Evolutionary conservation across 805 yeast species (phyloP).

Genomic region (Spathaspora boniae): DNA sequence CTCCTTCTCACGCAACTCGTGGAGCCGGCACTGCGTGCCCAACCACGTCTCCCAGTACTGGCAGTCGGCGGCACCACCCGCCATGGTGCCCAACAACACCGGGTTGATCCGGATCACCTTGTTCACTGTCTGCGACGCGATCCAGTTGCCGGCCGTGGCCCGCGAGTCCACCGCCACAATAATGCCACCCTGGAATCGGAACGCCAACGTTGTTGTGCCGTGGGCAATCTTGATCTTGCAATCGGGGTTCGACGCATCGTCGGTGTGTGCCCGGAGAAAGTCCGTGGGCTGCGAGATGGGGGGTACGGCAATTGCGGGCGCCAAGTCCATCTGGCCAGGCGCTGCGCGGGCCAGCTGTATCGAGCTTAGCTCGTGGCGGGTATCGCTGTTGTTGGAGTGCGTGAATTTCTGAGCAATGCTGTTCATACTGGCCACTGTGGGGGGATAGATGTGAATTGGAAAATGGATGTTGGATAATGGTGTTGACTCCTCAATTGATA

Average conservation of each 20-base stretch:
- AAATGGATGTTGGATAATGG: not conserved
- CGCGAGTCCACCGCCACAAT: constrained; percentile 96
- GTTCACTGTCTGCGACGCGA: constrained; percentile 96
- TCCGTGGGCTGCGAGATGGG: constrained; percentile 88
- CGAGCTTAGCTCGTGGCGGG: constrained; percentile 25
- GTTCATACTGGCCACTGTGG: constrained; percentile 27
- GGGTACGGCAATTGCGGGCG: constrained; percentile 70
- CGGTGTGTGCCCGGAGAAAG: constrained; percentile 96
- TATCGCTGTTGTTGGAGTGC: constrained; percentile 24
- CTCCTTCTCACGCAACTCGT: constrained; percentile 91
- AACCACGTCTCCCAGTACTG: constrained; percentile 99
- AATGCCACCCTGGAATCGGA: constrained; percentile 93
- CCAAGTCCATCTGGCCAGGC: constrained; percentile 28
- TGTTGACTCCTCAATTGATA: constrained; percentile 4
- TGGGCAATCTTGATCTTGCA: constrained; percentile 95
- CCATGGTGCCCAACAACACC: constrained; percentile 93
- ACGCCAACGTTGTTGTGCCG: constrained; percentile 98
- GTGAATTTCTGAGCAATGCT: constrained; percentile 36
- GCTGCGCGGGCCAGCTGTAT: constrained; percentile 20
- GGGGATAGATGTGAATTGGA: no score
- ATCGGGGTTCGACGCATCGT: constrained; percentile 88
- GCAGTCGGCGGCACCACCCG: constrained; percentile 99
- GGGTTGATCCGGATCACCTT: constrained; percentile 97
- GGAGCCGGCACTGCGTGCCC: constrained; percentile 92
- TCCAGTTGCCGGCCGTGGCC: constrained; percentile 97